Evolutionary conservation across 108 stramenopile species (phyloP).

Genomic region (Aurantiochytrium sp.): DNA sequence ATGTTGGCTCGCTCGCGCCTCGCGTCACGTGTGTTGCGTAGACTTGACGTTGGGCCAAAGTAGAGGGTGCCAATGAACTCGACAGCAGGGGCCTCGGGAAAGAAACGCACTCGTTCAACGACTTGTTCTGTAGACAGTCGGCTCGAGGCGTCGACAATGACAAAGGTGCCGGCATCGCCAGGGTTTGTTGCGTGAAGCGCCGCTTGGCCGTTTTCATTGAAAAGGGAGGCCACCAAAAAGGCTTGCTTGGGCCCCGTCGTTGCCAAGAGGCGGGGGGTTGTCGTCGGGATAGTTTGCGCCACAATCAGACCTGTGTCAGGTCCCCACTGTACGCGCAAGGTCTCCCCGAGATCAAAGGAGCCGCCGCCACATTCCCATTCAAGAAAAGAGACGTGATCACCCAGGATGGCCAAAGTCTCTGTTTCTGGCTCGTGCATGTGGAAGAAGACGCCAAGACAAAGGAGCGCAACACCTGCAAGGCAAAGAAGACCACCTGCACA

Average conservation of each 20-base stretch:
- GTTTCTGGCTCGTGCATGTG: background rate
- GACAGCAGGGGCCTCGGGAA: background rate
- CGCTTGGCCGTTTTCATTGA: background rate
- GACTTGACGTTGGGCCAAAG: background rate
- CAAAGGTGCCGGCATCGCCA: background rate
- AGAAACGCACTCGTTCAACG: background rate
- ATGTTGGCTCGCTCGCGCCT: background rate
- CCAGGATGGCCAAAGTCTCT: background rate
- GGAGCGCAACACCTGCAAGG: background rate
- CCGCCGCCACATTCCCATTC: background rate
- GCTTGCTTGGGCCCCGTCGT: background rate
- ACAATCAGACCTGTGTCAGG: background rate
- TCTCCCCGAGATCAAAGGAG: background rate
- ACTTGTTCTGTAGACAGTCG: background rate
- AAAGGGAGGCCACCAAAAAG: background rate
- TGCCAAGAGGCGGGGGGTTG: background rate
- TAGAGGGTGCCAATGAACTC: background rate
- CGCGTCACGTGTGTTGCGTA: too few species aligned
- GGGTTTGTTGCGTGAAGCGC: background rate
- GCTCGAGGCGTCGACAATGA: background rate
- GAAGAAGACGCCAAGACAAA: background rate
- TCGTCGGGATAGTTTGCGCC: background rate
- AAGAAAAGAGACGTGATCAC: background rate
- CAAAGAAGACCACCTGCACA: background rate
- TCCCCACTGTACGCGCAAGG: background rate